Evolutionary conservation across 257 asterid genomes (phyloP), one percentile per base, ranked within the genome.

Genomic region (Nicotiana knightiana): DNA sequence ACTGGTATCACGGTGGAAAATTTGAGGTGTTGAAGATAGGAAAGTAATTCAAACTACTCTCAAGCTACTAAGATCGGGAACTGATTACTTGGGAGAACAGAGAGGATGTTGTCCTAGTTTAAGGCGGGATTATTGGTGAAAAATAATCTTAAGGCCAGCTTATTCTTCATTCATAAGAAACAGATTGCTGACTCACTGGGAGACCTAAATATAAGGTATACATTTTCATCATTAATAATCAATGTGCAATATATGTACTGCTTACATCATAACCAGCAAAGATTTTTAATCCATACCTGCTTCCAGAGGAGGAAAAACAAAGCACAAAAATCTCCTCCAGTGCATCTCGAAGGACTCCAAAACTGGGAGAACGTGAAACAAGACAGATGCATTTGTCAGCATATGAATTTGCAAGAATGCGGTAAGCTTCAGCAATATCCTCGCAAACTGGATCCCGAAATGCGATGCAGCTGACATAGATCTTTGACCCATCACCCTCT

Each of bases 401-500:
- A 85, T 86, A 94, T 76, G 92, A 90, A 82, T 91, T 88, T 9
- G 87, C 85, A 10, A 94, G 89, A 68, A 94, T 91, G 51, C 86
- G 87, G 83, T 93, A 91, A 12, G 97, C 98, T 86, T 93, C 97
- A 63, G 92, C 93, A 54, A 94, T 84, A 81, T 94, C 98, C 83
- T 93, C 92, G 4, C 95, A 92, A 62, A 94, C 93, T 9, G 90
- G 98, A 87, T 94, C 98, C 9, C 97, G 89, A 76, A 94, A 94
- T 6, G 97, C 97, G 39, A 94, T 94, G 87, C 97, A 94, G 18
- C 91, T 91, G 64, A 94, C 98, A 65, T 93, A 94, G 62, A 94
- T 94, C 84, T 94, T 94, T 66, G 98, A 94, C 33, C 97, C 98
- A 84, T 94, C 98, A 8, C 98, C 98, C 88, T 94, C 91, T 88